These are phyloP conservation scores for Viola pubescens DNA, from an alignment of 441 rosid genomes.

Conservation along the genomic window DNA sequence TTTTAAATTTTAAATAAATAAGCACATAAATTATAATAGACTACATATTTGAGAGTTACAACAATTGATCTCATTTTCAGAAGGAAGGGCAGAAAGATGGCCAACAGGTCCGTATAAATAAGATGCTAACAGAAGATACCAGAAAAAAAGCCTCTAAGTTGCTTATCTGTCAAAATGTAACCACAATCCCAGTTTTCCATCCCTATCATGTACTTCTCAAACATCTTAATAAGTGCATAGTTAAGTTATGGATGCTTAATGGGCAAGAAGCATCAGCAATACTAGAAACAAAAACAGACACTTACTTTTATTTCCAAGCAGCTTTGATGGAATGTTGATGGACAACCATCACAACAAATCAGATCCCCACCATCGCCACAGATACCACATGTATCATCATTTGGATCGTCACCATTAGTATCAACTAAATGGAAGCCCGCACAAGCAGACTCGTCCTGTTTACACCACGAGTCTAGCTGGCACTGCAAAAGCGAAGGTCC, in stretches of 20 bases:
- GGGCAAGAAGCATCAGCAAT: not conserved
- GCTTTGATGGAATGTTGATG: slow-evolving; percentile 90
- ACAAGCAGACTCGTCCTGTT: slow-evolving; percentile 43
- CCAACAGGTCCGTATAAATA: no score
- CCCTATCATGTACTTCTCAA: no score
- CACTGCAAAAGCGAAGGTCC: slow-evolving; percentile 68
- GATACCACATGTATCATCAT: slow-evolving; percentile 91
- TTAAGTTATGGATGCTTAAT: no score
- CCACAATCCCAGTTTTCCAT: no score
- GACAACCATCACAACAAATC: slow-evolving; percentile 92
- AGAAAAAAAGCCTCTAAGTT: no score
- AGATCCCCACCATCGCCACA: slow-evolving; percentile 99
- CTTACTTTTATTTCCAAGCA: slow-evolving; percentile 78
- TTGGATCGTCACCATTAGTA: slow-evolving; percentile 65
- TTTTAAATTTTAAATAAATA: no score
- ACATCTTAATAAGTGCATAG: no score
- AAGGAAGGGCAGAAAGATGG: not conserved
- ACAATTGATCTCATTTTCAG: slow-evolving; percentile 3
- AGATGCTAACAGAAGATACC: no score
- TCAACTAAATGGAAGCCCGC: slow-evolving; percentile 64
- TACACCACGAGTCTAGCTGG: slow-evolving; percentile 63
- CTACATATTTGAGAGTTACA: not conserved
- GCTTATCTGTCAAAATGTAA: no score
- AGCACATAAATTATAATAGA: no score
- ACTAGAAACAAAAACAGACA: slow-evolving; percentile 5